These are phyloP conservation scores for Salvia rosmarinus DNA, from an alignment of 257 asterid genomes.

Conservation along the genomic window DNA sequence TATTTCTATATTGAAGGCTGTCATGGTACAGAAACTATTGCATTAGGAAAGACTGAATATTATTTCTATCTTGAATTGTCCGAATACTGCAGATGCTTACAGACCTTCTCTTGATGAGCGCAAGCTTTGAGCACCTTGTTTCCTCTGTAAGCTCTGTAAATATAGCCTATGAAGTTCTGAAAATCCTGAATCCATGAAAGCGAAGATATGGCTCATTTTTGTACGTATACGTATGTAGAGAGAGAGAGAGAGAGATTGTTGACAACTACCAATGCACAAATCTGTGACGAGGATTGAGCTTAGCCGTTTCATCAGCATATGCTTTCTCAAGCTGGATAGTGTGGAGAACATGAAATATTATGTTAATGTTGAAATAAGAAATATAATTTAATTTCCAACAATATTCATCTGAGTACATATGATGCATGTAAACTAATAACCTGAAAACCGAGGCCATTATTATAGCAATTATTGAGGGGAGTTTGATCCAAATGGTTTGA, in stretches of 20 bases:
- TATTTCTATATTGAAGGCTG: conserved; percentile 1
- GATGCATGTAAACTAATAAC: conserved; percentile 33
- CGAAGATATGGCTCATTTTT: background rate
- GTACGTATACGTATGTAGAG: background rate
- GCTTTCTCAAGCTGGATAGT: conserved; percentile 62
- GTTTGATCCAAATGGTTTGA: conserved; percentile 48
- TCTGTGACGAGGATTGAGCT: conserved; percentile 70
- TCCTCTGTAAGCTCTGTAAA: conserved; percentile 76
- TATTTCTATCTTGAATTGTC: conserved; percentile 17
- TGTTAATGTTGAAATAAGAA: background rate
- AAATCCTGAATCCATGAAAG: conserved; percentile 61
- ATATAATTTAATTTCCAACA: no score
- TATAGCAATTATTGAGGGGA: conserved; percentile 64
- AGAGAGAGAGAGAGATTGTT: conserved; percentile 41
- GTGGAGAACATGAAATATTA: background rate
- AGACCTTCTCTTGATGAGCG: conserved; percentile 3
- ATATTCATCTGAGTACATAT: no score
- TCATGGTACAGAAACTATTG: background rate
- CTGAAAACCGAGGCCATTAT: conserved; percentile 59
- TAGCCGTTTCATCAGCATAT: conserved; percentile 73
- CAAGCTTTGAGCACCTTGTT: conserved; percentile 55
- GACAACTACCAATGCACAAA: conserved; percentile 90
- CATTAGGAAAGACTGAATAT: background rate
- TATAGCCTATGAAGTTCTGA: conserved; percentile 59
- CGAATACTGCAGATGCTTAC: background rate